A percentile compares a stretch with the other conserved stretches of the same genome.
phyloP scores from a whole-genome alignment of 768 basidiomycete genomes.

The Tricholoma matsutake region DNA sequence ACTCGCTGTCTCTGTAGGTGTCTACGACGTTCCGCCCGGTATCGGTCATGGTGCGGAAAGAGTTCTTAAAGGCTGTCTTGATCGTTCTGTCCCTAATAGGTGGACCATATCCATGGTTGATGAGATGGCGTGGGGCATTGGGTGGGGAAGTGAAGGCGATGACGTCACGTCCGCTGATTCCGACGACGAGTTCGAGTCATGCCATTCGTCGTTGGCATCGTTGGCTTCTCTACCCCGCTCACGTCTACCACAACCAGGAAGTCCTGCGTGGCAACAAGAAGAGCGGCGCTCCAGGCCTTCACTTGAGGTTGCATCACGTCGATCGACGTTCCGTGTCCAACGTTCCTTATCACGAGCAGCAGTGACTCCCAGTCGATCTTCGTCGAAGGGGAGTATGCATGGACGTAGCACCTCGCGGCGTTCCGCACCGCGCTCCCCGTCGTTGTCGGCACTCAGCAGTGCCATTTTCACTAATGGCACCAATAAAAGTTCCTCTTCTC shows the following conservation, averaged over 20 bases:
- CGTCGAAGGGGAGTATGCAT: conserved; percentile 32
- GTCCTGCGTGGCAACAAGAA: conserved; percentile 26
- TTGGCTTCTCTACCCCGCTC: conserved; percentile 31
- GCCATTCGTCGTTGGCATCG: conserved; percentile 13
- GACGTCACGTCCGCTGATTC: conserved; percentile 32
- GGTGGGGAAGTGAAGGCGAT: conserved; percentile 60
- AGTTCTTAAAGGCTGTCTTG: conserved; percentile 79
- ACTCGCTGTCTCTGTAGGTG: conserved; percentile 41
- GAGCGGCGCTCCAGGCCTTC: conserved; percentile 25
- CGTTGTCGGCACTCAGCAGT: conserved; percentile 12
- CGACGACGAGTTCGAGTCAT: conserved; percentile 21
- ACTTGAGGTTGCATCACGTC: conserved; percentile 35
- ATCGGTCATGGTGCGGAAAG: conserved; percentile 62
- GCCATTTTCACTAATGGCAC: conserved; percentile 15
- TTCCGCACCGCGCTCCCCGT: conserved; percentile 26
- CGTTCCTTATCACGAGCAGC: conserved; percentile 53
- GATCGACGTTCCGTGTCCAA: conserved; percentile 38
- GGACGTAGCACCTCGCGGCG: conserved; percentile 42
- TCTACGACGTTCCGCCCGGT: conserved; percentile 52
- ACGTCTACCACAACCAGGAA: conserved; percentile 16
- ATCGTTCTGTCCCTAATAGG: conserved; percentile 53
- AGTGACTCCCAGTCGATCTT: conserved; percentile 35
- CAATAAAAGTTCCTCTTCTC: conserved; percentile 24
- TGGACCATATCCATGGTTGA: conserved; percentile 85
- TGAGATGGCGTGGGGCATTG: conserved; percentile 77